Evolutionary conservation across 306 rosid genomes (phyloP), one percentile per base, ranked within the genome.

Genomic region (Malus asiatica): DNA sequence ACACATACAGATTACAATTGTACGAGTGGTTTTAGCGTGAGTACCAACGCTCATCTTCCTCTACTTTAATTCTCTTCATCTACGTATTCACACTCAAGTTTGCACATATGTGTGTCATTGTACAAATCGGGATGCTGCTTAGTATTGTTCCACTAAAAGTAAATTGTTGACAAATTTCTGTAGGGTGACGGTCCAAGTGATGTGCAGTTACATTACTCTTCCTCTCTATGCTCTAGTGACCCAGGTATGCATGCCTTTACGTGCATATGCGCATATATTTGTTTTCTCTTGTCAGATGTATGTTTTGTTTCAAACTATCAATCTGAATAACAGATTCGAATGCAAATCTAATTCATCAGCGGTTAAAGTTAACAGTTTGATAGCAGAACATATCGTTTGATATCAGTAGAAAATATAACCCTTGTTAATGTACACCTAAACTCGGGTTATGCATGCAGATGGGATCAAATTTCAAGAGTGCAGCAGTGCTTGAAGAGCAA

Each of bases 191-290:
- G 93, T 89, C 48, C 93, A 89, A 85, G 82, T 89, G n/a, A 57
- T 84, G 71, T 89, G 93, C 82, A 81, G 93, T 61, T 89, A 84
- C 74, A 79, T 83, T 68, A 89, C 89, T 75, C 88, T 89, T 58
- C 93, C 93, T 44, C 90, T 89, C 23, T 87, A 89, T 69, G 93
- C 90, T 74, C 90, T 87, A 25, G 93, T 87, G 32, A 86, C 90
- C 16, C 93, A 89, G 93, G 93, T 83, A 77, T 20, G 9, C 13
- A 12, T 46, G n/a, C 13, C 52, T 16, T 48, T 11, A 66, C 5
- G 4, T 13, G 29, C 18, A 40, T 16, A 66, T 38, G 30, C 4
- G 11, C 44, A 32, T 18, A 30, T 27, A 62, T 0, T 4, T 58
- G 16, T 29, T 27, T 61, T 29, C 40, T 25, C 66, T 22, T 4